A percentile compares a stretch with the other conserved stretches of the same genome.
Evolutionary conservation across 257 asterid genomes (phyloP).

Genomic region (Linderniella brevidens): DNA sequence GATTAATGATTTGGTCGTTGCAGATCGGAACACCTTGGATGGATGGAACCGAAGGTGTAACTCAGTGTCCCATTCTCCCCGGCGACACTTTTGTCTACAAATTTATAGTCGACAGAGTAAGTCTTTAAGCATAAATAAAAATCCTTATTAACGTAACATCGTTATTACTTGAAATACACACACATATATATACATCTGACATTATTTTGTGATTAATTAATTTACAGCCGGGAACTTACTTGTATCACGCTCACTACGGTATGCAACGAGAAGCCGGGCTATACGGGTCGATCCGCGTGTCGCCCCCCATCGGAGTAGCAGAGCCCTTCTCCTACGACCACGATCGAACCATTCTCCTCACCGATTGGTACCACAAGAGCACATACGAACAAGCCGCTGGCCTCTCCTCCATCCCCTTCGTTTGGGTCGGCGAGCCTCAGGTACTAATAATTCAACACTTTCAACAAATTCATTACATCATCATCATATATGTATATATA

Average conservation of each 20-base stretch:
- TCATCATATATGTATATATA: no score
- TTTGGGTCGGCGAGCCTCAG: slow-evolving; percentile 94
- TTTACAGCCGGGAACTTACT: slow-evolving; percentile 69
- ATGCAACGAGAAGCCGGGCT: slow-evolving; percentile 81
- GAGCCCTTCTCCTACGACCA: slow-evolving; percentile 63
- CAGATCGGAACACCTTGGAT: slow-evolving; percentile 87
- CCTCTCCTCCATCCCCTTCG: slow-evolving; percentile 51
- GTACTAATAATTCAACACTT: no score
- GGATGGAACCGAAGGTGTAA: slow-evolving; percentile 95
- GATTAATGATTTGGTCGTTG: no score
- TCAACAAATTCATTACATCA: no score
- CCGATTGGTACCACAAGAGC: slow-evolving; percentile 77
- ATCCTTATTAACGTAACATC: not conserved
- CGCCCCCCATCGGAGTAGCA: slow-evolving; percentile 33
- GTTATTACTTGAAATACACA: no score
- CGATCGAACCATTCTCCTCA: slow-evolving; percentile 53
- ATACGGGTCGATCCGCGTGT: slow-evolving; percentile 52
- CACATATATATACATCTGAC: no score
- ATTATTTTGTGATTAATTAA: not conserved
- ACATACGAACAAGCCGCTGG: slow-evolving; percentile 49
- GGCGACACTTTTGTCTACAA: slow-evolving; percentile 69
- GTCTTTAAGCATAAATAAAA: slow-evolving; percentile 5
- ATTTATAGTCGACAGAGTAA: slow-evolving; percentile 73
- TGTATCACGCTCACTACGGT: slow-evolving; percentile 91
- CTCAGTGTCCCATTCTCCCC: slow-evolving; percentile 77